A percentile compares a stretch with the other conserved stretches of the same genome.
Evolutionary conservation across 306 rosid species (phyloP).

Genomic region (Lotus japonicus): DNA sequence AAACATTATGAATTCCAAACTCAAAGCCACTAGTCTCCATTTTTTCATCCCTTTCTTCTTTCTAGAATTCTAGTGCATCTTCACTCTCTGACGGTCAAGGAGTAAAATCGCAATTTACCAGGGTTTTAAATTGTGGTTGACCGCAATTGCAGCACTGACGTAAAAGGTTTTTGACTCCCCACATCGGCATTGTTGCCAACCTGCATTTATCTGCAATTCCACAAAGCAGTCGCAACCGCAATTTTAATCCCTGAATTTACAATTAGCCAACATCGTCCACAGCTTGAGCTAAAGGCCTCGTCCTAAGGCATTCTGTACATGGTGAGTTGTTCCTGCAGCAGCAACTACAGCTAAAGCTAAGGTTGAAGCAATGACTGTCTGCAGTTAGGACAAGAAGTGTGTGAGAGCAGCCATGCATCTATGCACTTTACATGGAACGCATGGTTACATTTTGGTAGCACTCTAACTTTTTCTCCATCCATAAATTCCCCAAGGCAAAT

Average conservation of each 20-base stretch:
- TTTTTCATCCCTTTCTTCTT: neutral
- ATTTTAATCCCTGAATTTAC: neutral
- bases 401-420: slow-evolving; percentile 80
- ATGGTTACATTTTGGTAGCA: slow-evolving; percentile 78
- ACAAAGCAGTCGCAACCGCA: too few relatives aligned
- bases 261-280: slow-evolving; percentile 44
- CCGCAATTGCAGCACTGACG: too few relatives aligned
- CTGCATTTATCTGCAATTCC: too few relatives aligned
- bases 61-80: neutral
- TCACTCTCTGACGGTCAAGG: neutral
- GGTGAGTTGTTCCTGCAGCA: slow-evolving; percentile 13
- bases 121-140: too few relatives aligned
- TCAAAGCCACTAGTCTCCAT: slow-evolving; percentile 8
- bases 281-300: slow-evolving; percentile 21
- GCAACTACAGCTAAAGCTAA: neutral
- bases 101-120: neutral
- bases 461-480: slow-evolving; percentile 73
- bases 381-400: slow-evolving; percentile 92
- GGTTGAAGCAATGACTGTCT: slow-evolving; percentile 59
- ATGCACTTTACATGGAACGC: slow-evolving; percentile 80
- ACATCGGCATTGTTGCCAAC: too few relatives aligned
- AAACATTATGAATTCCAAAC: neutral
- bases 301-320: slow-evolving; percentile 25
- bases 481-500: slow-evolving; percentile 85
- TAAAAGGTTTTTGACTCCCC: too few relatives aligned